Evolutionary conservation across 1,284 basidiomycete genomes (phyloP), one percentile per base, ranked within the genome.

Genomic region (Irpex sp.): DNA sequence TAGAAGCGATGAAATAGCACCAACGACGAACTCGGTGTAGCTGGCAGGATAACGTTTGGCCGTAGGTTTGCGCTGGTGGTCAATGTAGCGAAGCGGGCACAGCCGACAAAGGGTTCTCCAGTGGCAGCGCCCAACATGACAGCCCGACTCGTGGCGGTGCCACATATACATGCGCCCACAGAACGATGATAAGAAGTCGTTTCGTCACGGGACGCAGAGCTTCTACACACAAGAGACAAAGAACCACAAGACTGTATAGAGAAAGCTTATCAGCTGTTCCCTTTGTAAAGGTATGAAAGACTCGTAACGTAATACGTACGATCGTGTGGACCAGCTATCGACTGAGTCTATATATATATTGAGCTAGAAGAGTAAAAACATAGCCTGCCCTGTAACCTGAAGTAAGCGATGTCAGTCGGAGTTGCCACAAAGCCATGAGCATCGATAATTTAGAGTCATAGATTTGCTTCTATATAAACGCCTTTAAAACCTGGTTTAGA

Each of bases 111-210:
- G 39, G 39, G 39, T 43, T 5, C 26, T 26, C 39, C 39, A 43
- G 39, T 11, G 15, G 39, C 39, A 43, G 39, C 17, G 17, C 17
- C 3, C 11, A 19, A 8, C 17, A 8, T 55, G 53, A 55, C 53
- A 55, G 53, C 21, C 19, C 17, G 19, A n/a, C 7, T 17, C 49
- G 49, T 50, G 49, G 17, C 11, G 53, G n/a, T 55, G 33, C 26
- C 53, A 33, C 53, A 33, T 21, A 55, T 21, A 55, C 53, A 55
- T 35, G 9, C 53, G 53, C 53, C 53, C 53, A 55, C 53, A 55
- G 39, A 9, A 43, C 5, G 15, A 43, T 43, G 39, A 43, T 15
- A 43, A 43, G 39, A 43, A 43, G 39, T 11, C 39, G 39, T 43
- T 43, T 15, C 8, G 39, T 43, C 39, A 43, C 39, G 39, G 11